Evolutionary conservation across 371 early-diverging fungal genomes (phyloP), one percentile per base, ranked within the genome.

Genomic region (Mycotypha africana): DNA sequence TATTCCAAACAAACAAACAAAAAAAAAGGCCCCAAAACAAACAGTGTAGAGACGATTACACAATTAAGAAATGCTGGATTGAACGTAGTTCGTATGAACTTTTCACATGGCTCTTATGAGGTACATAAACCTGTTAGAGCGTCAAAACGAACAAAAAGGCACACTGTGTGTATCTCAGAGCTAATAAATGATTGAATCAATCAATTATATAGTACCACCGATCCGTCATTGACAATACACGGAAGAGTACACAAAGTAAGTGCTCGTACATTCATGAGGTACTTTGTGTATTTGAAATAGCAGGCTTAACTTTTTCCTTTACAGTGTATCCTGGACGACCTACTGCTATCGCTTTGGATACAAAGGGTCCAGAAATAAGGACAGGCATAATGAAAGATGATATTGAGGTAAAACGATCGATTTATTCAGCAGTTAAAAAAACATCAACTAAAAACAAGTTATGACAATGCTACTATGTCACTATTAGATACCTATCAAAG

Each of bases 61-160:
- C 78, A 87, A 62, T 78, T 96, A 49, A 81, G 91, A 55, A 78
- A 89, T 51, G 89, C 91, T 4, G 99, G 99, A 38, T 88, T 99
- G 83, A 94, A 90, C 68, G 88, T 99, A 47, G 91, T 88, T 36
- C 88, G 99, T 50, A 86, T 91, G 89, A 70, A 74, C 81, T 95
- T 97, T 60, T 93, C 93, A 24, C 97, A 97, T 71, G 97, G 97
- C 23, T 79, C 86, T 42, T 86, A 97, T 67, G 95, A 93, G 60
- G 85, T 83, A 65, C 37, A 37, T 7, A 28, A 28, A 34, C 4
- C 5, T n/a, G 6, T n/a, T n/a, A n/a, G n/a, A n/a, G n/a, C n/a
- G n/a, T n/a, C n/a, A n/a, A n/a, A n/a, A n/a, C n/a, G n/a, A n/a
- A n/a, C n/a, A n/a, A n/a, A n/a, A n/a, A n/a, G n/a, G n/a, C n/a